Percentiles rank a stretch among this genome's conserved stretches.
Conservation (phyloP, 441 rosid genomes). For the Capsella rubella region DNA sequence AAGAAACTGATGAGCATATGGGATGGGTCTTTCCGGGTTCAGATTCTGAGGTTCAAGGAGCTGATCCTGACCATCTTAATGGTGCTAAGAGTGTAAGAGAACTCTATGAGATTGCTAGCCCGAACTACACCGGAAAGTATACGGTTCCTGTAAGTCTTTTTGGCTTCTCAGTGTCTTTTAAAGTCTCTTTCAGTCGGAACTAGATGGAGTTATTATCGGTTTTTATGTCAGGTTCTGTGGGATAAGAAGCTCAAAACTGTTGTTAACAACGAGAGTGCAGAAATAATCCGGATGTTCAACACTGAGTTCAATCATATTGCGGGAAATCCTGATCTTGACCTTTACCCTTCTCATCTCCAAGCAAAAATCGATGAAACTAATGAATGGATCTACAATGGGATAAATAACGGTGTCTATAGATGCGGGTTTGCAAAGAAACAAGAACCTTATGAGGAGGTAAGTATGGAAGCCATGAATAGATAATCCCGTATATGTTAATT, state of each 20-base stretch:
- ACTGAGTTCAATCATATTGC: conserved; percentile 83
- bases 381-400: conserved; percentile 74
- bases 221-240: conserved; percentile 70
- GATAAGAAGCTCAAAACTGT: conserved; percentile 89
- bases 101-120: conserved; percentile 78
- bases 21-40: conserved; percentile 89
- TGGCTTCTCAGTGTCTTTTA: conserved; percentile 15
- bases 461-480: background rate
- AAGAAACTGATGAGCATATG: conserved; percentile 82
- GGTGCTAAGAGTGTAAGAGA: conserved; percentile 76
- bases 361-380: conserved; percentile 67
- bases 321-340: conserved; percentile 69
- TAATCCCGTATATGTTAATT: background rate
- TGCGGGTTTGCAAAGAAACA: conserved; percentile 91
- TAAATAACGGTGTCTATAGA: conserved; percentile 87
- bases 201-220: conserved; percentile 29
- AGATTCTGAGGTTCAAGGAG: conserved; percentile 71
- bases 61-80: conserved; percentile 73
- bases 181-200: conserved; percentile 20
- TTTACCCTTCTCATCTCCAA: conserved; percentile 68
- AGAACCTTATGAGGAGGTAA: conserved; percentile 88
- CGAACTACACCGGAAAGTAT: conserved; percentile 76
- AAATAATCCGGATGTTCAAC: conserved; percentile 42
- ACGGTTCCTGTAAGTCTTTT: conserved; percentile 81
- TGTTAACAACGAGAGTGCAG: conserved; percentile 28